Percentiles rank a stretch among this genome's conserved stretches.
phyloP scores from a whole-genome alignment of 192 early-diverging fungal species.

The Linnemannia schmuckeri region DNA sequence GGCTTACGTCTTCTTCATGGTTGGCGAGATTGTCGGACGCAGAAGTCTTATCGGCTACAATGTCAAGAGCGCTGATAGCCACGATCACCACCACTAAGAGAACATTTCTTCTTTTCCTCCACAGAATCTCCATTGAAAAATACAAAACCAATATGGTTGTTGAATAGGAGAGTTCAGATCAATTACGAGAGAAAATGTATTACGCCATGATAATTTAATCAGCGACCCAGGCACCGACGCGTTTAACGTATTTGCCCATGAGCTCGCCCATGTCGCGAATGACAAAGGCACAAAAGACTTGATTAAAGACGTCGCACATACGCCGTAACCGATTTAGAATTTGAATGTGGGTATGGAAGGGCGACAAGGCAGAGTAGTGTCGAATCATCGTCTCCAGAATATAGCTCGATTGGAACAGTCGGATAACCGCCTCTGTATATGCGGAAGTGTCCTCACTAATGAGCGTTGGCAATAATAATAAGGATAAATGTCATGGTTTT shows the following conservation, averaged over 20 bases:
- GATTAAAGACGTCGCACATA: constrained; percentile 55
- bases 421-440: constrained; percentile 39
- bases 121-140: not conserved
- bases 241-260: constrained; percentile 62
- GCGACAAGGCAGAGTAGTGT: constrained; percentile 43
- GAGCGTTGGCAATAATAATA: constrained; percentile 9
- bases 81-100: constrained; percentile 43
- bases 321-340: constrained; percentile 53
- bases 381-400: constrained; percentile 45
- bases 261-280: constrained; percentile 58
- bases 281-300: constrained; percentile 61
- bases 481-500: not conserved
- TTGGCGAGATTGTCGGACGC: constrained; percentile 76
- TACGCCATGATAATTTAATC: constrained; percentile 23
- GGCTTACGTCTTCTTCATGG: constrained; percentile 69
- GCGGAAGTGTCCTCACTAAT: constrained; percentile 46
- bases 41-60: constrained; percentile 73
- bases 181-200: not conserved
- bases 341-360: constrained; percentile 46
- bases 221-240: constrained; percentile 56
- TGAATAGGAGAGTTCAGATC: not conserved
- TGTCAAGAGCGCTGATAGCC: constrained; percentile 59
- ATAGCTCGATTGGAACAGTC: constrained; percentile 46
- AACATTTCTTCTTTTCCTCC: not conserved
- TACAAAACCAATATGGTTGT: not conserved